Base-by-base conservation (phyloP, 352 stramenopile species). In the Globisporangium cystogenes region DNA sequence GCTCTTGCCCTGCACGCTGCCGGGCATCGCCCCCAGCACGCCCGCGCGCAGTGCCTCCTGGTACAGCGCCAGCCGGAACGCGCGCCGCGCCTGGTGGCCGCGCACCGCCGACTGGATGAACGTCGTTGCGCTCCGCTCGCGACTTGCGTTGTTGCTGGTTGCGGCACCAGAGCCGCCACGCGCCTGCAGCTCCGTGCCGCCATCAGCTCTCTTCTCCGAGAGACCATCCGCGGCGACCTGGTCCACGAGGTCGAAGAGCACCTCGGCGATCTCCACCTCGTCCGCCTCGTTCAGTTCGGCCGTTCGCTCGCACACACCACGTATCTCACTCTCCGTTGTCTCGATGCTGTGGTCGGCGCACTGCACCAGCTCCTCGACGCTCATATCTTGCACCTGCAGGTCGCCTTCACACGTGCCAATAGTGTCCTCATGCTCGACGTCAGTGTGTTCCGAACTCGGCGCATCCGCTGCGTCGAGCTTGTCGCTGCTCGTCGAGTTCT, bases 1-100 rank as follows among this genome's bases (percentile, higher is more conserved):
- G 1, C 72, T 81, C 7, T 59, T 65, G 33, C 78, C 81, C 55
- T 92, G 78, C 3, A 66, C 60, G 0, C 74, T 89, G 20, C 78
- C 71, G 3, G 81, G 77, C 77, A 89, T 88, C 5, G 77, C 81
- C 23, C 81, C 81, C 1, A 91, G 67, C 36, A 91, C 75, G 18
- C 76, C 77, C 29, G 75, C 82, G 27, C 62, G 64, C 26, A 87
- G 55, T 1, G 80, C 75, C 50, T 91, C 74, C 40, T 86, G 60
- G 54, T 91, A 89, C 21, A 91, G 54, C 20, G 77, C 65, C 39
- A 80, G 43, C 23, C 74, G 77, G 57, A 89, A 87, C 15, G 66
- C 63, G 6, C 74, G 68, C 21, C 80, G 69, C 6, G 67, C 61
- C 11, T 61, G 63, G 45, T 89, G 69, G 3, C 77, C 76, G 4